Conservation (phyloP, 768 basidiomycete genomes). For the Hygrocybe punicea region DNA sequence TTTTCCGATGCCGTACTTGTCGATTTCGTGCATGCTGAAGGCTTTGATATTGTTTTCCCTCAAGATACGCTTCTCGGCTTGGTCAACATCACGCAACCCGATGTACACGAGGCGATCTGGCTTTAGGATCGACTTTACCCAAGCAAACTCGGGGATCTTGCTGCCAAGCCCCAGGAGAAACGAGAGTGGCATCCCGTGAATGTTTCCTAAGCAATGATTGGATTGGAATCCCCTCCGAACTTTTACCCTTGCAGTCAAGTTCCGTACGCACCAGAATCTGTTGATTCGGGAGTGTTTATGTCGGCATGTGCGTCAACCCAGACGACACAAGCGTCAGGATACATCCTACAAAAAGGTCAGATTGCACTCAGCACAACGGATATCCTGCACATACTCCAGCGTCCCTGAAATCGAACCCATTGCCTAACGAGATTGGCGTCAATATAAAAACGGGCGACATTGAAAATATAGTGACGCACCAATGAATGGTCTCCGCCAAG, state of each 20-base stretch:
- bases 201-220: conserved; percentile 59
- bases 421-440: conserved; percentile 38
- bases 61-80: conserved; percentile 83
- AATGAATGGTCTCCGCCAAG: conserved; percentile 96
- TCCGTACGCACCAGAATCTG: conserved; percentile 56
- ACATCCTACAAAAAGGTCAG: conserved; percentile 42
- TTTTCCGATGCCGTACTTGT: conserved; percentile 87
- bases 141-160: conserved; percentile 44
- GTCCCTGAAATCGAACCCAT: conserved; percentile 96
- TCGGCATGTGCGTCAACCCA: conserved; percentile 99
- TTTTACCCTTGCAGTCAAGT: neutral
- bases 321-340: conserved; percentile 81
- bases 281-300: conserved; percentile 86
- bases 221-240: too few relatives aligned
- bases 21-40: conserved; percentile 90
- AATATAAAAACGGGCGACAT: neutral
- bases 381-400: conserved; percentile 32
- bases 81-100: conserved; percentile 90
- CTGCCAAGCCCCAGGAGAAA: conserved; percentile 71
- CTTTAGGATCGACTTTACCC: conserved; percentile 61
- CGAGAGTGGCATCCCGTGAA: conserved; percentile 97
- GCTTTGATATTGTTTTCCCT: conserved; percentile 77
- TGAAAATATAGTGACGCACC: conserved; percentile 35
- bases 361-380: neutral
- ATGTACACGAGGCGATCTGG: conserved; percentile 89